Conservation (phyloP, 192 early-diverging fungal species). For the Tieghemiomyces parasiticus region DNA sequence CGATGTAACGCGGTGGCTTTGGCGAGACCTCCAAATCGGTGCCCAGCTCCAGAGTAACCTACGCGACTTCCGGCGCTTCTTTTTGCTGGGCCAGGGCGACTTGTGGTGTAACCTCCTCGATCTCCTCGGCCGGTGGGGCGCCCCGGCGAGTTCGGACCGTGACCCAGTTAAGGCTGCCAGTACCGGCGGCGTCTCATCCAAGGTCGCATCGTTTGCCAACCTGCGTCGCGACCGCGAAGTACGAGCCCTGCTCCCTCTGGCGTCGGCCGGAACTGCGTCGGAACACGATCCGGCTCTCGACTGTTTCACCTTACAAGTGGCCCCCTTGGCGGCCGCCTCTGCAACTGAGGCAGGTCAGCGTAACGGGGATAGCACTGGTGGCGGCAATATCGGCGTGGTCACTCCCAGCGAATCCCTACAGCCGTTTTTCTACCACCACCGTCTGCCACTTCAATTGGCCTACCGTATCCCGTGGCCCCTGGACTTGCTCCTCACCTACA, state of each 20-base stretch:
- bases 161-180: too few species aligned
- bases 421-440: constrained; percentile 4
- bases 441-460: not conserved
- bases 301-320: not conserved
- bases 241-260: not conserved
- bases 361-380: not conserved
- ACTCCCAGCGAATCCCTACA: not conserved
- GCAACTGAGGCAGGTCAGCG: not conserved
- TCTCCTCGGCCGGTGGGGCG: not conserved
- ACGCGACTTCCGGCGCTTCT: not conserved
- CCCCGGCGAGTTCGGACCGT: too few species aligned
- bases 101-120: constrained; percentile 1
- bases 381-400: not conserved
- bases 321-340: not conserved
- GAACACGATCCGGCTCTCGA: not conserved
- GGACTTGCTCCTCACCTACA: not conserved
- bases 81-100: constrained; percentile 5
- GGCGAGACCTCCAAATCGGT: not conserved
- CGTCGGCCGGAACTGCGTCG: not conserved
- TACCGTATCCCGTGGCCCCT: constrained; percentile 3
- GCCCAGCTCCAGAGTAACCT: not conserved
- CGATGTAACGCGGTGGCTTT: constrained; percentile 6
- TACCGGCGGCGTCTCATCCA: too few species aligned
- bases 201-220: not conserved
- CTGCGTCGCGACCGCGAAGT: constrained; percentile 8